Conservation (phyloP, 2,329 filamentous ascomycete genomes). For the Remersonia thermophila region DNA sequence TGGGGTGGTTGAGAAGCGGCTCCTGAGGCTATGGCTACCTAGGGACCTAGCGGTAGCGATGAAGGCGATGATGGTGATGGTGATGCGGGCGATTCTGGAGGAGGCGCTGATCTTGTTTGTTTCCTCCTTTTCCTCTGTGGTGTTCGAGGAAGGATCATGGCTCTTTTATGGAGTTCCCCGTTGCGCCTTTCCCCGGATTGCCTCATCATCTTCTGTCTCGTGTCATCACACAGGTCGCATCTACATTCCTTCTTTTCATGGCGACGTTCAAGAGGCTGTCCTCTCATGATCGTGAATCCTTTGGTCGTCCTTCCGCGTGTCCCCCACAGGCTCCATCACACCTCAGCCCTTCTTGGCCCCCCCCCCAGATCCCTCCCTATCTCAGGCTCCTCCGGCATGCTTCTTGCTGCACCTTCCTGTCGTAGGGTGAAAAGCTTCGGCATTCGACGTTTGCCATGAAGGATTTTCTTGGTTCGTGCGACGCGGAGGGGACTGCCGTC, state of each 20-base stretch:
- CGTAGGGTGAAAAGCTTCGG: not conserved
- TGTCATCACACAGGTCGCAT: not conserved
- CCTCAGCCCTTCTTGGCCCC: too few species aligned
- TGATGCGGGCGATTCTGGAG: not conserved
- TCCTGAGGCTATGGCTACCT: too few species aligned
- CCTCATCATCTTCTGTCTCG: not conserved
- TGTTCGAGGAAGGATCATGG: not conserved
- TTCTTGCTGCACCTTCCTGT: slow-evolving; percentile 4
- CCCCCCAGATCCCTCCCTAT: too few species aligned
- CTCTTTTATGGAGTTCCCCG: slow-evolving; percentile 2
- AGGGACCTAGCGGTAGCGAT: slow-evolving; percentile 2
- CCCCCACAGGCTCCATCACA: not conserved
- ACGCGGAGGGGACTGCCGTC: slow-evolving; percentile 2
- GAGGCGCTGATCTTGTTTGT: not conserved
- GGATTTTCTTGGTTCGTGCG: slow-evolving; percentile 3
- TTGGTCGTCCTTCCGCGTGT: not conserved
- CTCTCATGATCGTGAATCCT: slow-evolving; percentile 1
- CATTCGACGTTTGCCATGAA: slow-evolving; percentile 1
- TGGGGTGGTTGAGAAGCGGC: too few species aligned
- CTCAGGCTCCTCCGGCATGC: not conserved
- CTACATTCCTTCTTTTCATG: not conserved
- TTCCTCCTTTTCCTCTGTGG: not conserved
- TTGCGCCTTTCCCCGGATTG: not conserved
- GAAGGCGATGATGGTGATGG: slow-evolving; percentile 1
- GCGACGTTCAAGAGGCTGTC: too few species aligned